Evolutionary conservation across 768 basidiomycete species (phyloP).

Genomic region (Russula griseocarnosa): DNA sequence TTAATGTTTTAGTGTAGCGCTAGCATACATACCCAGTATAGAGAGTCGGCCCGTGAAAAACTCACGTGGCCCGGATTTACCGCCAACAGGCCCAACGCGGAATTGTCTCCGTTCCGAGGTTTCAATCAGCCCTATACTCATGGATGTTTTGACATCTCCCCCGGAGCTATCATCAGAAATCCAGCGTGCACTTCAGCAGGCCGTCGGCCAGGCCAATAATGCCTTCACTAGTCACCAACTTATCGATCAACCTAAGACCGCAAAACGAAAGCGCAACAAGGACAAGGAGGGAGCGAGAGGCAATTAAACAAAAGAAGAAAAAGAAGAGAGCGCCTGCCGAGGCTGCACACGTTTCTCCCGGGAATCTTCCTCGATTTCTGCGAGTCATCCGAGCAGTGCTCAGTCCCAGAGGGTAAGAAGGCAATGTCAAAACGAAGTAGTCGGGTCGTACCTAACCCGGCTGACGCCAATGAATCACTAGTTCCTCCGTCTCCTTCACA

Average conservation of each 20-base stretch:
- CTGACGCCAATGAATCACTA: conserved; percentile 15
- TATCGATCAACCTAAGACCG: conserved; percentile 23
- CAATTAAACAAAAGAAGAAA: conserved; percentile 35
- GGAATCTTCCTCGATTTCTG: background rate
- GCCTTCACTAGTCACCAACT: conserved; percentile 35
- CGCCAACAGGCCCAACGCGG: background rate
- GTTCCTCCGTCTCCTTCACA: conserved; percentile 13
- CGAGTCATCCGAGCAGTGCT: conserved; percentile 17
- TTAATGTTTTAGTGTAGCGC: background rate
- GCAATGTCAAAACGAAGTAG: conserved; percentile 31
- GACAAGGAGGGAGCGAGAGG: conserved; percentile 14
- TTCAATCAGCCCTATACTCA: conserved; percentile 14
- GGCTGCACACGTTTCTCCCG: background rate
- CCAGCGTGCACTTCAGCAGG: conserved; percentile 49
- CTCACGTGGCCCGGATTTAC: conserved; percentile 18
- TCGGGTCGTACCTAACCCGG: background rate
- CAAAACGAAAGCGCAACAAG: conserved; percentile 39
- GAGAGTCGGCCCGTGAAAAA: background rate
- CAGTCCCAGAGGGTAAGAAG: conserved; percentile 35
- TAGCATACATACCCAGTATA: background rate
- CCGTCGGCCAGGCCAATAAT: conserved; percentile 45
- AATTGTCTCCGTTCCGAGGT: conserved; percentile 3
- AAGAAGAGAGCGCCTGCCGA: conserved; percentile 31
- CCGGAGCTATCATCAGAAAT: conserved; percentile 41
- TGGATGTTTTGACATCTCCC: conserved; percentile 20